Evolutionary conservation across 1,284 basidiomycete genomes (phyloP), one percentile per base, ranked within the genome.

Genomic region (Moesziomyces aphidis): DNA sequence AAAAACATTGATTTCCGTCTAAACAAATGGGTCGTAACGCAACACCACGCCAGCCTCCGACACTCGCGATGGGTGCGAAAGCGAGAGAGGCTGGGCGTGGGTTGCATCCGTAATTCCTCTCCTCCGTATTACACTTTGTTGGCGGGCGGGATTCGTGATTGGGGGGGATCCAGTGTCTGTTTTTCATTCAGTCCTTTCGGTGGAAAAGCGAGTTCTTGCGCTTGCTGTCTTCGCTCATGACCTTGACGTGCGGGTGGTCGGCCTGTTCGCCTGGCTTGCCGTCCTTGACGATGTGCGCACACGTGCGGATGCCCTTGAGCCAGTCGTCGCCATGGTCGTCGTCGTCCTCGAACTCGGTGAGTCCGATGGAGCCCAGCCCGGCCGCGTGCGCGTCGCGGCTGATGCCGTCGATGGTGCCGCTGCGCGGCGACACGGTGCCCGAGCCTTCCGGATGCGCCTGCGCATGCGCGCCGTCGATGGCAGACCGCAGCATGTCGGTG

Each of bases 271-370:
- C 76, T 5, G 67, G 73, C 52, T 64, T 66, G 17, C 71, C 74
- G 26, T 73, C 73, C 28, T 56, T 67, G 36, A 64, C 26, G 8
- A 79, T 68, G 50, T 82, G 79, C 8, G 82, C 83, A 55, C 85
- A 85, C 4, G 83, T 83, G 15, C 80, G 65, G 50, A 85, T 83
- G 26, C 53, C 61, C 61, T 83, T 83, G 26, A 86, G 68, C 86
- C 86, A 86, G 26, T 85, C 81, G 67, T 86, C 86, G 1, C 83
- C 83, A 31, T 77, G 61, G 31, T 85, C 82, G 58, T 86, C 85
- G 44, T 83, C 82, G 48, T 85, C 81, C 59, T 85, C 84, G 28
- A 77, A 84, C 54, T 81, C 75, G 48, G 72, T 46, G 36, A 76
- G 51, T n/a, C 69, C 73, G 50, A 76, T 69, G 11, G 57, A 46